These are phyloP conservation scores for Artomyces pyxidatus DNA, from an alignment of 768 basidiomycete species.

Conservation along the genomic window DNA sequence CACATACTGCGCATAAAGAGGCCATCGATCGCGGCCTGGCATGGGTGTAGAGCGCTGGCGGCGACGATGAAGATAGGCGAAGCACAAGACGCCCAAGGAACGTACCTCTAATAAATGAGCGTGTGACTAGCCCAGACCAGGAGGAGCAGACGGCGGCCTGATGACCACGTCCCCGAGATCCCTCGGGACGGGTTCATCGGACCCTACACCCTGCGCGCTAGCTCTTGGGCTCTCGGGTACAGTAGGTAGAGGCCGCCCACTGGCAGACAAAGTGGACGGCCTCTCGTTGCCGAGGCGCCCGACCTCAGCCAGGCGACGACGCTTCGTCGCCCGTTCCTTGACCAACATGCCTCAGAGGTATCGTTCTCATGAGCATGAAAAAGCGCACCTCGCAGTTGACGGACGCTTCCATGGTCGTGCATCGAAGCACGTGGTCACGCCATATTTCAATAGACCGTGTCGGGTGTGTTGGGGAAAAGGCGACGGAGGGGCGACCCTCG, in stretches of 20 bases:
- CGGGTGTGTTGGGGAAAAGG: slow-evolving; percentile 17
- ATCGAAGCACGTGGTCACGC: slow-evolving; percentile 31
- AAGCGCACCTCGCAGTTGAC: slow-evolving; percentile 9
- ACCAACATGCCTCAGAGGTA: slow-evolving; percentile 10
- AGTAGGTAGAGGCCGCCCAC: too few species aligned
- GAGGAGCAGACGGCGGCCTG: slow-evolving; percentile 11
- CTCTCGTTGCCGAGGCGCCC: background rate
- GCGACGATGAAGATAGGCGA: background rate
- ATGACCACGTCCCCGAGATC: too few species aligned
- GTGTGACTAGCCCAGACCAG: too few species aligned
- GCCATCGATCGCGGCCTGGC: background rate
- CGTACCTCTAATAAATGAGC: background rate
- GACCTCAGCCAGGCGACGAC: slow-evolving; percentile 9
- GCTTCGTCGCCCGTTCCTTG: slow-evolving; percentile 18
- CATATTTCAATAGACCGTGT: slow-evolving; percentile 33
- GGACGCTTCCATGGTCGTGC: slow-evolving; percentile 1
- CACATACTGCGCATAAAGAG: background rate
- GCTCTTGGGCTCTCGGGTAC: too few species aligned
- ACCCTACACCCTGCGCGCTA: too few species aligned
- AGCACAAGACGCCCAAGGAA: background rate
- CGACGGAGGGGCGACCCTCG: slow-evolving; percentile 8
- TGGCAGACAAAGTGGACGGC: too few species aligned
- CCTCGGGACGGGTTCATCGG: too few species aligned
- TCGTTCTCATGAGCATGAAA: background rate
- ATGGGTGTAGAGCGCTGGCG: background rate